Base-by-base conservation (phyloP, 2,329 filamentous ascomycete genomes). In the Claviceps paspali region DNA sequence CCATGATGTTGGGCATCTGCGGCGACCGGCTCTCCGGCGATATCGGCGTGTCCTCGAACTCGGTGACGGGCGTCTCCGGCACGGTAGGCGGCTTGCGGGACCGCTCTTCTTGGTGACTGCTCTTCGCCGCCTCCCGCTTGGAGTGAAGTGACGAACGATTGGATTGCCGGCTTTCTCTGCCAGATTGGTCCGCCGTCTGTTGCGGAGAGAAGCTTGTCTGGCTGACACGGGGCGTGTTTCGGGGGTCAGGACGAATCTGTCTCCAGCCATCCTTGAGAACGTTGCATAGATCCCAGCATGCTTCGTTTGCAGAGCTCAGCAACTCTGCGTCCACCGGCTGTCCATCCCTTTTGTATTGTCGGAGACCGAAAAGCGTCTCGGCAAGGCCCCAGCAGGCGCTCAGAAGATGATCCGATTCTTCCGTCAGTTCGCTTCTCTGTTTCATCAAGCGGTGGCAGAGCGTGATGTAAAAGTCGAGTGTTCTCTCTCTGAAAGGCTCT, bases 391-490 rank as follows among this genome's bases (percentile, higher is more conserved):
- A 95, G 52, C 87, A 94, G 17, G 86, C 83, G 38, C 79, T 73
- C 3, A 95, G 68, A 4, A 95, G 67, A 6, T 82, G 78, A 54
- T 94, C 86, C 0, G 84, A 88, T 50, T 94, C 84, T 43, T 82
- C 79, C 0, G 76, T 78, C 2, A 87, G 58, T 21, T 83, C 79
- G 37, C 74, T 81, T 40, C 83, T 74, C 56, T 94, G 85, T 56
- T 93, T 95, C 86, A 95, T 95, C n/a, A 95, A 62, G 28, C 88
- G 77, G 56, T 95, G 88, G 51, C 88, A 95, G 3, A 96, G 59
- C 0, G 88, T 93, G 47, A 94, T 81, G 51, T 95, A 95, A 49
- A 95, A 95, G 50, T 95, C 88, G 39, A 96, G 59, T 0, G 88
- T 95, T 41, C 87, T 70, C 57, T 95, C 87, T 36, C 81, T 74